phyloP scores from a whole-genome alignment of 2,329 filamentous ascomycete genomes.

The Simplicillium sp. region DNA sequence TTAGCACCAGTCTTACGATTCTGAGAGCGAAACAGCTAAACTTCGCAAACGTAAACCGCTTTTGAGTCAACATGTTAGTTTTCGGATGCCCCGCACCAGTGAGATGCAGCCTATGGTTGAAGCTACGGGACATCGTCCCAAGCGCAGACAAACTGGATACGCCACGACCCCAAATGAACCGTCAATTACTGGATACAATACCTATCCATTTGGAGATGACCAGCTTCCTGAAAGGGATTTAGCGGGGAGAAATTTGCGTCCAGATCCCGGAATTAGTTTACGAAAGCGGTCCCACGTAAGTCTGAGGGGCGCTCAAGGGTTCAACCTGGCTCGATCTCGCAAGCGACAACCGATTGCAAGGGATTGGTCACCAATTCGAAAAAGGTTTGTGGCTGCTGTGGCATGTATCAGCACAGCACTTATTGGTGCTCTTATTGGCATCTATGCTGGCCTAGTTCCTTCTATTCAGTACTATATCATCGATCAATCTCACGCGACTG shows the following conservation, averaged over 20 bases:
- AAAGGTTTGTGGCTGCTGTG: slow-evolving; percentile 58
- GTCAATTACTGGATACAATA: not conserved
- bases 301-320: slow-evolving; percentile 35
- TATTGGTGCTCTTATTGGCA: slow-evolving; percentile 61
- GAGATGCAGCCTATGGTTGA: too few species aligned
- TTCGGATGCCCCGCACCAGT: too few species aligned
- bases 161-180: not conserved
- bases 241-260: slow-evolving; percentile 14
- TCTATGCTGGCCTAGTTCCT: slow-evolving; percentile 72
- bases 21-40: too few species aligned
- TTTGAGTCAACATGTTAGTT: too few species aligned
- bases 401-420: slow-evolving; percentile 66
- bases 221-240: slow-evolving; percentile 15
- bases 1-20: too few species aligned
- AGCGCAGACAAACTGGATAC: not conserved
- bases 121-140: too few species aligned
- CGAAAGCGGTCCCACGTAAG: slow-evolving; percentile 44
- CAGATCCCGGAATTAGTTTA: slow-evolving; percentile 31
- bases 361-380: slow-evolving; percentile 60
- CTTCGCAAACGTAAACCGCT: too few species aligned
- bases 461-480: slow-evolving; percentile 69
- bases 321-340: slow-evolving; percentile 44
- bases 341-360: slow-evolving; percentile 58
- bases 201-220: slow-evolving; percentile 12
- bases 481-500: slow-evolving; percentile 56